A percentile compares a stretch with the other conserved stretches of the same genome.
Evolutionary conservation across 1,284 basidiomycete species (phyloP).

Genomic region (Puccinia novopanici): DNA sequence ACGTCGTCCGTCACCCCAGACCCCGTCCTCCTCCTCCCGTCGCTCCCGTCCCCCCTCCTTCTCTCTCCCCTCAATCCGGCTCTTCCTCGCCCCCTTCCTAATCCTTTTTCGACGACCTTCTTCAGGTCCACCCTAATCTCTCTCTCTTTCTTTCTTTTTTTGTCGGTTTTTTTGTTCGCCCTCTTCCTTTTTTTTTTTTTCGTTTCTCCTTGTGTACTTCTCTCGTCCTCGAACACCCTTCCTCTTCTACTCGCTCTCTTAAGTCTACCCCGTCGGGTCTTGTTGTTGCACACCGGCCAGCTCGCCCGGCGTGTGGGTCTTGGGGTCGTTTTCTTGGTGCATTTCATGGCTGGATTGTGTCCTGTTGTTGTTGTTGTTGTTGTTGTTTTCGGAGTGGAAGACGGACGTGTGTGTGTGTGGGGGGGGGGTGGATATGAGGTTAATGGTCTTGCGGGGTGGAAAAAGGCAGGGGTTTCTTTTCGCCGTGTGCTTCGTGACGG

Average conservation of each 20-base stretch:
- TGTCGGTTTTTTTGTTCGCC: neutral
- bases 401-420: no score
- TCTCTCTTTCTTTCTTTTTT: neutral
- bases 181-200: constrained; percentile 3
- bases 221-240: neutral
- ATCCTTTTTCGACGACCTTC: no score
- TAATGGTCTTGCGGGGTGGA: no score
- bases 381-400: no score
- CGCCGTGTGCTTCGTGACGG: no score
- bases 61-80: neutral
- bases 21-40: constrained; percentile 15
- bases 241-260: neutral
- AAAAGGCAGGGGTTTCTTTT: no score
- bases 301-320: no score
- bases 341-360: no score
- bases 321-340: no score
- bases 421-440: no score
- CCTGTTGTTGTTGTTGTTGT: no score
- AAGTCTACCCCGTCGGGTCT: neutral
- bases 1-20: constrained; percentile 54
- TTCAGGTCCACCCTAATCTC: neutral
- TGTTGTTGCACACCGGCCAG: no score
- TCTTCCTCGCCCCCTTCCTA: neutral
- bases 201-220: neutral
- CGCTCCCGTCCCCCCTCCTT: neutral